These are phyloP conservation scores for Meyerozyma elateridarum DNA, from an alignment of 1,139 yeast genomes.

Conservation along the genomic window DNA sequence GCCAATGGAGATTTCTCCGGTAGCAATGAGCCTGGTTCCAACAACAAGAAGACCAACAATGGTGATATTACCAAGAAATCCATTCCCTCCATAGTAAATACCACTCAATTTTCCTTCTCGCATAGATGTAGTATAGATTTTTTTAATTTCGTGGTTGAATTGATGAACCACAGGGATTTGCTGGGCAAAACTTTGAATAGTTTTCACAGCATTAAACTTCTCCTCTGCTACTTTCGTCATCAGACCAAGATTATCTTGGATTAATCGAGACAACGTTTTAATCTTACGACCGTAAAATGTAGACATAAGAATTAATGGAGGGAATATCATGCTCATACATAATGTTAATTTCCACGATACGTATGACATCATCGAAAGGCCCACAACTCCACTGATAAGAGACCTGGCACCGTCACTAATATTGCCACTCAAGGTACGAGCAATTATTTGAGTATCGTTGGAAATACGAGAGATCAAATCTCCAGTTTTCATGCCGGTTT, in stretches of 20 bases:
- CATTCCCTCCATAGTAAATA: conserved; percentile 72
- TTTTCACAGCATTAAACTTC: conserved; percentile 77
- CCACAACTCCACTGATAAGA: conserved; percentile 71
- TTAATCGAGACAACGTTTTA: conserved; percentile 64
- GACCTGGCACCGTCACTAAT: conserved; percentile 89
- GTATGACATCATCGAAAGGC: conserved; percentile 80
- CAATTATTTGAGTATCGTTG: conserved; percentile 85
- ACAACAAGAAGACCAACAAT: conserved; percentile 70
- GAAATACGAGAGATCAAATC: conserved; percentile 86
- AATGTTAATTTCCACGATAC: conserved; percentile 78
- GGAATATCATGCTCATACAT: conserved; percentile 71
- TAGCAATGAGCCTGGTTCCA: conserved; percentile 74
- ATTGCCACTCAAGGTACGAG: conserved; percentile 82
- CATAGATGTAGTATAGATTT: conserved; percentile 69
- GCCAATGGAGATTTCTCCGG: conserved; percentile 74
- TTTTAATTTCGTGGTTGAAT: conserved; percentile 62
- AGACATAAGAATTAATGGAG: conserved; percentile 76
- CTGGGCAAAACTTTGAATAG: conserved; percentile 87
- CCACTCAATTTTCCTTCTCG: conserved; percentile 78
- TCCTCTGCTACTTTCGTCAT: conserved; percentile 90
- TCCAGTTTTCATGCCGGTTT: conserved; percentile 66
- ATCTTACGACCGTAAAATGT: conserved; percentile 76
- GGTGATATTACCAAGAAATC: conserved; percentile 75
- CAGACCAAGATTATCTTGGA: conserved; percentile 84
- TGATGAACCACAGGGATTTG: conserved; percentile 52